Evolutionary conservation across 805 yeast species (phyloP), one percentile per base, ranked within the genome.

Genomic region (Hanseniaspora opuntiae): DNA sequence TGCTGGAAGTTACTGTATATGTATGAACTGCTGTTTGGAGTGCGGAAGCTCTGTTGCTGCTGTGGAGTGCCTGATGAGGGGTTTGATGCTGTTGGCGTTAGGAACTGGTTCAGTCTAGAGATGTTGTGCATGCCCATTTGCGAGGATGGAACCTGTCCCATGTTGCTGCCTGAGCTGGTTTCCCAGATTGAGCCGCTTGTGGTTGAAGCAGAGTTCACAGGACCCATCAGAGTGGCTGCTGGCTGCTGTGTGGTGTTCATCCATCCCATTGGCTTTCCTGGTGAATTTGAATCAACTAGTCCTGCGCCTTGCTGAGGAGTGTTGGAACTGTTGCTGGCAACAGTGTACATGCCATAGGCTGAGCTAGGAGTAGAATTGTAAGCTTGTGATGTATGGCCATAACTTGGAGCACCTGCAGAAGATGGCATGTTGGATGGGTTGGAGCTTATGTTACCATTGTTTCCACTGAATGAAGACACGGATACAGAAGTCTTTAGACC

Each of bases 71-170:
- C 28, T 5, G 22, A 4, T 2, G 48, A 37, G 1, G 24, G 30
- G 25, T 37, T 44, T 4, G 47, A 32, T 22, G 45, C 40, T 11
- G 53, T 22, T 14, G 54, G 35, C 2, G 38, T n/a, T 3, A 51
- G 14, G 25, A 36, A 51, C 30, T 51, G 54, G 28, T 44, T 51
- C 22, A 51, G 20, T n/a, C 45, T 47, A 7, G 47, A 51, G 25
- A 51, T 19, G 33, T 44, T 51, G 24, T 51, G 54, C 39, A 44
- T 42, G 32, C 33, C 39, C 20, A 36, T 33, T 17, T 42, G 54
- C 8, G 46, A 35, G 39, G 45, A 25, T 12, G 46, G 10, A 2
- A 44, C 36, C 4, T n/a, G 42, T 16, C 28, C 24, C 16, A 12
- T 16, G 17, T 14, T 39, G 28, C 10, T 22, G 42, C 8, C 20